phyloP scores from a whole-genome alignment of 1,139 yeast genomes.

The Hyphopichia wangnamkhiaoensis region DNA sequence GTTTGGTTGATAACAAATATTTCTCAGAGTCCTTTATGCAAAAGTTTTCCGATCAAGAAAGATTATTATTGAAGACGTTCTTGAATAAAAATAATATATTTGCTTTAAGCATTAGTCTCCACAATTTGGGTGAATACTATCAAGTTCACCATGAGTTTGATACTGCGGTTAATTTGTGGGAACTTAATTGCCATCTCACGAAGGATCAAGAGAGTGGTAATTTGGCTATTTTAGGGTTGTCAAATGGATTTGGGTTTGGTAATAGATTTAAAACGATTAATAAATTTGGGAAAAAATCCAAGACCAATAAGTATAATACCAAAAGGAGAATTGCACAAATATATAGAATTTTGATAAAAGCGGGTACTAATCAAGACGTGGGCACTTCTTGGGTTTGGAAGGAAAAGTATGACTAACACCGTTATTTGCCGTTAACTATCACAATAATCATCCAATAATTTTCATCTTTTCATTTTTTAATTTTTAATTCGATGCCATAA shows the following conservation, averaged over 20 bases:
- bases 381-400: constrained; percentile 22
- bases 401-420: constrained; percentile 13
- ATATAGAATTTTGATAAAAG: constrained; percentile 20
- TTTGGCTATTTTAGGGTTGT: constrained; percentile 23
- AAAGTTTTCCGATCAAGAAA: constrained; percentile 8
- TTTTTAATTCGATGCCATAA: too few species aligned
- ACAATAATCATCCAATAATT: not conserved
- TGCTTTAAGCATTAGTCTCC: constrained; percentile 18
- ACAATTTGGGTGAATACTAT: constrained; percentile 20
- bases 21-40: constrained; percentile 10
- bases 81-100: constrained; percentile 20
- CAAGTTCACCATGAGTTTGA: constrained; percentile 18
- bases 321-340: constrained; percentile 25
- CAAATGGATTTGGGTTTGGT: constrained; percentile 23
- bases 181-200: constrained; percentile 22
- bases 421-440: too few species aligned
- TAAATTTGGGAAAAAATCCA: constrained; percentile 14
- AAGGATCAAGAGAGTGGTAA: constrained; percentile 19
- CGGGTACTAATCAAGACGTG: constrained; percentile 14
- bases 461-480: too few species aligned
- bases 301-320: constrained; percentile 19
- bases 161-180: constrained; percentile 24
- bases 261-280: constrained; percentile 12
- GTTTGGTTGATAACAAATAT: constrained; percentile 9
- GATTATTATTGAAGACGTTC: constrained; percentile 12